phyloP scores from a whole-genome alignment of 1,284 basidiomycete genomes.

The Vanrija humicola region DNA sequence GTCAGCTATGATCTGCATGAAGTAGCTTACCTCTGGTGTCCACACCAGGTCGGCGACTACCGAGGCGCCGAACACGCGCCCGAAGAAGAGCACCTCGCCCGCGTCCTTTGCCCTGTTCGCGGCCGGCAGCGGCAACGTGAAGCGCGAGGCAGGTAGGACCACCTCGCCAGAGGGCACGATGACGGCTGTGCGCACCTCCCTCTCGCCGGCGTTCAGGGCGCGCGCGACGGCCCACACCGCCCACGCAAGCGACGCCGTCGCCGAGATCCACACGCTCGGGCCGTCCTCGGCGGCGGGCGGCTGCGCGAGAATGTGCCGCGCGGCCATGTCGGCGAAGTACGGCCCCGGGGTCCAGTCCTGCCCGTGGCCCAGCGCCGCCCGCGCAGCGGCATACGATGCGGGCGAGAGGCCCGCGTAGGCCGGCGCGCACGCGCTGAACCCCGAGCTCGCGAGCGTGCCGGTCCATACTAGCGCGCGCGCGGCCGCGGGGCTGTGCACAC shows the following conservation, averaged over 20 bases:
- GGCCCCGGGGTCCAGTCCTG: neutral
- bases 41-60: slow-evolving; percentile 16
- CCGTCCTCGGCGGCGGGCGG: slow-evolving; percentile 16
- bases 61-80: slow-evolving; percentile 20
- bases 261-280: slow-evolving; percentile 28
- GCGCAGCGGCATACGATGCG: neutral
- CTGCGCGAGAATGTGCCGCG: neutral
- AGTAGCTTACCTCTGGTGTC: slow-evolving; percentile 13
- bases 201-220: neutral
- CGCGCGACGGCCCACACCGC: slow-evolving; percentile 28
- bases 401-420: neutral
- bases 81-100: slow-evolving; percentile 22
- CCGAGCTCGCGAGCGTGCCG: neutral
- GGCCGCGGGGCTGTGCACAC: neutral
- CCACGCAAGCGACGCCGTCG: slow-evolving; percentile 19
- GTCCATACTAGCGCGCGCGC: neutral
- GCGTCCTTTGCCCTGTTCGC: neutral
- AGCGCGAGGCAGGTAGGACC: neutral
- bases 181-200: slow-evolving; percentile 1
- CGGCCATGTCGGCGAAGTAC: neutral
- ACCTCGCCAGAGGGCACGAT: slow-evolving; percentile 5
- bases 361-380: neutral
- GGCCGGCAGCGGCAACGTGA: neutral
- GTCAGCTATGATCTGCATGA: neutral
- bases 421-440: neutral